A percentile compares a stretch with the other conserved stretches of the same genome.
Evolutionary conservation across 2,329 filamentous ascomycete genomes (phyloP).

Genomic region (Colletotrichum sp.): DNA sequence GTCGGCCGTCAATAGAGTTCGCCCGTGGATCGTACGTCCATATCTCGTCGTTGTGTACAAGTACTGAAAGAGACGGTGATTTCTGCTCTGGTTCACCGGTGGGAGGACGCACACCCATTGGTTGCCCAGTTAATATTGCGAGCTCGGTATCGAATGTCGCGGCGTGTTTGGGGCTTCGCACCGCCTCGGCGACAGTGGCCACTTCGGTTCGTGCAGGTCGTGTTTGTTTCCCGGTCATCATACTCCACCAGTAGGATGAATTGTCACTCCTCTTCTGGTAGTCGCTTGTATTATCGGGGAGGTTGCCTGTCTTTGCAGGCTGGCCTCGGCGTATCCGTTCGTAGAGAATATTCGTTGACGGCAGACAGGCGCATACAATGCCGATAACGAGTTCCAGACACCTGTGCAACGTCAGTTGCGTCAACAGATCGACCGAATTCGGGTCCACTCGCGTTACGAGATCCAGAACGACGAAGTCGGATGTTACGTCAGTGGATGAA

Average conservation of each 20-base stretch:
- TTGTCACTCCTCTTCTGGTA: not conserved
- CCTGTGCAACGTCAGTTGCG: not conserved
- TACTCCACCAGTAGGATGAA: slow-evolving; percentile 6
- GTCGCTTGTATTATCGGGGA: not conserved
- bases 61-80: not conserved
- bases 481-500: slow-evolving; percentile 25
- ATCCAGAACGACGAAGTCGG: slow-evolving; percentile 27
- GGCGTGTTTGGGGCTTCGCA: not conserved
- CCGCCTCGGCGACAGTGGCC: not conserved
- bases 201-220: not conserved
- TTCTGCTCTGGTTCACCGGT: not conserved
- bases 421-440: not conserved
- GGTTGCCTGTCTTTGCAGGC: not conserved
- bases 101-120: not conserved
- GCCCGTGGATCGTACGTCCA: not conserved
- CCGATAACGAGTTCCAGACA: slow-evolving; percentile 24
- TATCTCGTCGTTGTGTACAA: not conserved
- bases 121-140: not conserved
- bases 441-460: slow-evolving; percentile 8
- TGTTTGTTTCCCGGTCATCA: not conserved
- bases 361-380: slow-evolving; percentile 22
- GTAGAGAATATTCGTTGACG: slow-evolving; percentile 21
- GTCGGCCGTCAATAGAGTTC: slow-evolving; percentile 12
- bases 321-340: not conserved
- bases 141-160: slow-evolving; percentile 14